A percentile compares a stretch with the other conserved stretches of the same genome.
Conservation (phyloP, 1,284 basidiomycete genomes). For the Fomitopsis schrenkii region DNA sequence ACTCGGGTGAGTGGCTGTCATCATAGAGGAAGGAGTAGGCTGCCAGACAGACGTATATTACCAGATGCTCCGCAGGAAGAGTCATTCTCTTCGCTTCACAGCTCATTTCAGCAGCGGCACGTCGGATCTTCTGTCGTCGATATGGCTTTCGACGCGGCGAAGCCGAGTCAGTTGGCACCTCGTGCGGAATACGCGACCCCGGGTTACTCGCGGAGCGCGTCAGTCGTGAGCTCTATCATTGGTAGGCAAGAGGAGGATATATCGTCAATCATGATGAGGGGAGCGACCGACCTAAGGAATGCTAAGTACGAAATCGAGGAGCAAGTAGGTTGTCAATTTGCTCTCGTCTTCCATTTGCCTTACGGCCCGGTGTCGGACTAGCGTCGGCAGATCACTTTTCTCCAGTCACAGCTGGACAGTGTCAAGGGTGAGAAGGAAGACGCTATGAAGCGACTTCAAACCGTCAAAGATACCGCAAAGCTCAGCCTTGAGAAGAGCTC, state of each 20-base stretch:
- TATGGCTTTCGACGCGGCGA: background rate
- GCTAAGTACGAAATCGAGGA: slow-evolving; percentile 26
- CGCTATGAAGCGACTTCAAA: slow-evolving; percentile 18
- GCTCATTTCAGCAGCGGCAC: background rate
- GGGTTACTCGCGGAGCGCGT: slow-evolving; percentile 21
- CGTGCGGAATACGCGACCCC: background rate
- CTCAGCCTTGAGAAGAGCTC: slow-evolving; percentile 23
- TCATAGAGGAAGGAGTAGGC: background rate
- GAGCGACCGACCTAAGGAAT: slow-evolving; percentile 26
- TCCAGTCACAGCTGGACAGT: slow-evolving; percentile 21
- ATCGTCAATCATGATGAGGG: slow-evolving; percentile 28
- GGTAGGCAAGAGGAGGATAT: slow-evolving; percentile 25
- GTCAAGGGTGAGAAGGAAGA: slow-evolving; percentile 23
- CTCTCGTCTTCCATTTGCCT: background rate
- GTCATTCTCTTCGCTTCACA: background rate
- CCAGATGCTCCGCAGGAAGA: background rate
- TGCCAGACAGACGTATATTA: background rate
- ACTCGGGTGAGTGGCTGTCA: background rate
- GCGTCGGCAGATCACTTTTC: slow-evolving; percentile 23
- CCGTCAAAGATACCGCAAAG: slow-evolving; percentile 26
- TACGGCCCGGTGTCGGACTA: background rate
- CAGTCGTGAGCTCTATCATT: slow-evolving; percentile 20
- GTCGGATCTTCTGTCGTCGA: background rate
- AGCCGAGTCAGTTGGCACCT: background rate
- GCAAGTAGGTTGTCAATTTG: slow-evolving; percentile 14